phyloP scores from a whole-genome alignment of 2,329 filamentous ascomycete genomes.

The Annulohypoxylon truncatum region DNA sequence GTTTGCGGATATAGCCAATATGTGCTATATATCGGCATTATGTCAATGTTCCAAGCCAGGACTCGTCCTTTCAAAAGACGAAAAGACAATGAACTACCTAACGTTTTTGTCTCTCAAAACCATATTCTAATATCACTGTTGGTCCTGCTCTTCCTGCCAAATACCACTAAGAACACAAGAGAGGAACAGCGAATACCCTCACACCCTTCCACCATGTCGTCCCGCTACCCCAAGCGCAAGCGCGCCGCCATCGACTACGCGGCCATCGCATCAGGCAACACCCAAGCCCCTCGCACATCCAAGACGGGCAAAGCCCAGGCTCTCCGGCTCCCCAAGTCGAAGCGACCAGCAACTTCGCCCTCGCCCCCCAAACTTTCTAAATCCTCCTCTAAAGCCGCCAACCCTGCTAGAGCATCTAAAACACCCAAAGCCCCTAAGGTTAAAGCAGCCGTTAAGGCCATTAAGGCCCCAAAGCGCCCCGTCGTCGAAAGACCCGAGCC shows the following conservation, averaged over 20 bases:
- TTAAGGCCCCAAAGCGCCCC: too few relatives aligned
- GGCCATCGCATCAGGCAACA: background rate
- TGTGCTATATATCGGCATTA: constrained; percentile 4
- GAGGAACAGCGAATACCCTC: too few relatives aligned
- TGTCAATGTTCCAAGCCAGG: background rate
- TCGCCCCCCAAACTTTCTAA: too few relatives aligned
- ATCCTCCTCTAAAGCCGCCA: too few relatives aligned
- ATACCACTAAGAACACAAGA: background rate
- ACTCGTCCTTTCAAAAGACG: background rate
- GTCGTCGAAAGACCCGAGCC: background rate
- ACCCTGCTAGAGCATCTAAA: too few relatives aligned
- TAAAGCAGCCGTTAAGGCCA: too few relatives aligned
- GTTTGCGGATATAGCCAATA: constrained; percentile 14
- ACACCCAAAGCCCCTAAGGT: too few relatives aligned
- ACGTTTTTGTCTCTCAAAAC: too few relatives aligned
- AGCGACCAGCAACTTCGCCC: too few relatives aligned
- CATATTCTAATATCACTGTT: background rate
- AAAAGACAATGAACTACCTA: constrained; percentile 7
- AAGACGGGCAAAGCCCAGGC: background rate
- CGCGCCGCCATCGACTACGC: background rate
- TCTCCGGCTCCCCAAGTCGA: background rate
- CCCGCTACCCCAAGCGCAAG: constrained; percentile 5
- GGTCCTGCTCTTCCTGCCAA: too few relatives aligned
- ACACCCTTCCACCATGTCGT: background rate
- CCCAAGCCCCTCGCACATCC: too few relatives aligned